phyloP scores from a whole-genome alignment of 2,329 filamentous ascomycete genomes.

The Fusarium oxysporum region DNA sequence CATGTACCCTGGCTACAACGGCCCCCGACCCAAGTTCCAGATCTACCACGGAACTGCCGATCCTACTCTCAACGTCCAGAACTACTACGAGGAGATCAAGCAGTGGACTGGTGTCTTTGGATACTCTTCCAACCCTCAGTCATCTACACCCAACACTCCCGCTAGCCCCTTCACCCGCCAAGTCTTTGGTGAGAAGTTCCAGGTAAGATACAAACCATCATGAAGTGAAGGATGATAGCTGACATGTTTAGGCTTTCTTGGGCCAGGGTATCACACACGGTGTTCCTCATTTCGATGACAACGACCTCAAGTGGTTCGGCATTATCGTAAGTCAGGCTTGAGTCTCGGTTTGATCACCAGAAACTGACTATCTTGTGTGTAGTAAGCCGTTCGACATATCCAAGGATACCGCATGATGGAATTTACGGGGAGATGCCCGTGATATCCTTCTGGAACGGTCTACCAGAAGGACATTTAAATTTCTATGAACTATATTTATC shows the following conservation, averaged over 20 bases:
- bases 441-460: too few species aligned
- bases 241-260: slow-evolving; percentile 1
- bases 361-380: too few species aligned
- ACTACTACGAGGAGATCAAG: slow-evolving; percentile 21
- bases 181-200: slow-evolving; percentile 15
- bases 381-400: background rate
- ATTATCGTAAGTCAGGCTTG: slow-evolving; percentile 17
- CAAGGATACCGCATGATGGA: too few species aligned
- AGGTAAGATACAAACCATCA: background rate
- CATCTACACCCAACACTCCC: slow-evolving; percentile 11
- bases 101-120: slow-evolving; percentile 22
- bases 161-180: slow-evolving; percentile 15
- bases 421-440: too few species aligned
- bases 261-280: background rate
- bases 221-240: background rate
- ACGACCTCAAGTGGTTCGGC: slow-evolving; percentile 19
- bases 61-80: slow-evolving; percentile 13
- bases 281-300: slow-evolving; percentile 12
- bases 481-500: slow-evolving; percentile 7
- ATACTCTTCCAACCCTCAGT: slow-evolving; percentile 9
- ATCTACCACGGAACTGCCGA: slow-evolving; percentile 17
- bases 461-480: too few species aligned
- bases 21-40: slow-evolving; percentile 10
- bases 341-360: too few species aligned
- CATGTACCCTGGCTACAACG: slow-evolving; percentile 24